phyloP scores from a whole-genome alignment of 2,329 filamentous ascomycete genomes.

The Colletotrichum falcatum region DNA sequence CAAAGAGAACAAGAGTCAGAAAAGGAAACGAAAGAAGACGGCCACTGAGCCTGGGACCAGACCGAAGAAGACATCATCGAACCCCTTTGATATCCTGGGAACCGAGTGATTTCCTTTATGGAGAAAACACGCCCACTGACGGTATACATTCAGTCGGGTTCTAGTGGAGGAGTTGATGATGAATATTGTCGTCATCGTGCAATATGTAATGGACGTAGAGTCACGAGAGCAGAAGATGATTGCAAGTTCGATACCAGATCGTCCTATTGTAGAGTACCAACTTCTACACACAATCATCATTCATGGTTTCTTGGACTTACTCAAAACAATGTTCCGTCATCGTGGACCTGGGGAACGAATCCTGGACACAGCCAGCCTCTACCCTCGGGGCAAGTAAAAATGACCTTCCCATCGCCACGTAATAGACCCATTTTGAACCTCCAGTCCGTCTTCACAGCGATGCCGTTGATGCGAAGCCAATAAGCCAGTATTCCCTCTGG shows the following conservation, averaged over 20 bases:
- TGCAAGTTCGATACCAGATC: neutral
- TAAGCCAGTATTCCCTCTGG: constrained; percentile 41
- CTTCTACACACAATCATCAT: neutral
- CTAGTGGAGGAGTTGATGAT: neutral
- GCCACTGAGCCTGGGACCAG: neutral
- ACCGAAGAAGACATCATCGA: constrained; percentile 32
- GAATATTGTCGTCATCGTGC: neutral
- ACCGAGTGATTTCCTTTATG: constrained; percentile 7
- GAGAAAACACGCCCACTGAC: neutral
- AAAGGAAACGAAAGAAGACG: constrained; percentile 34
- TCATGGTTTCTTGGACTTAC: neutral
- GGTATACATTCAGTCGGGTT: neutral
- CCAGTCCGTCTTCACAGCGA: constrained; percentile 43
- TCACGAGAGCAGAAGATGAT: neutral
- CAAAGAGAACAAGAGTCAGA: constrained; percentile 31
- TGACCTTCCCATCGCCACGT: constrained; percentile 36
- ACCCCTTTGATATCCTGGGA: constrained; percentile 34
- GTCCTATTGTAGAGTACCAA: neutral
- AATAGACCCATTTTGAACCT: constrained; percentile 42
- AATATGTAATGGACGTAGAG: neutral
- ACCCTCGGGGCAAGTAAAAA: constrained; percentile 42
- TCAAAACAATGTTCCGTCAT: constrained; percentile 37
- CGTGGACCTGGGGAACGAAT: constrained; percentile 36
- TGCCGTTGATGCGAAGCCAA: constrained; percentile 42
- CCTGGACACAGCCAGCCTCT: constrained; percentile 38